A percentile compares a stretch with the other conserved stretches of the same genome.
Evolutionary conservation across 208 protist genomes (phyloP).

Genomic region (Leishmania major): DNA sequence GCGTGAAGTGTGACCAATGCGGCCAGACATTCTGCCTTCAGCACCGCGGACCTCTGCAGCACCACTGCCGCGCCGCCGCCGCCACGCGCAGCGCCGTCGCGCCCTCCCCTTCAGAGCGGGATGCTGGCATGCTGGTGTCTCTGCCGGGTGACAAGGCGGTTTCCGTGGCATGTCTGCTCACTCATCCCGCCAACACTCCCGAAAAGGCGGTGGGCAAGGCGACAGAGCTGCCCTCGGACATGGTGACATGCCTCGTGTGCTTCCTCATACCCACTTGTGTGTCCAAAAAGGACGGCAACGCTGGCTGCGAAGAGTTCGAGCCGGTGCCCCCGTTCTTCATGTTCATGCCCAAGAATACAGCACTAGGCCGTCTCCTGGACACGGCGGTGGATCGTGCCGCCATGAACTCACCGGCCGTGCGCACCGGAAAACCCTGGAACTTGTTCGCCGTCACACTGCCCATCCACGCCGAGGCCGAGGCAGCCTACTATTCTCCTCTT

Average conservation of each 20-base stretch:
- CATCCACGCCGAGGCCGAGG: conserved; percentile 26
- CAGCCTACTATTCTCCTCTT: conserved; percentile 48
- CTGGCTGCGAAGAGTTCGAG: conserved; percentile 26
- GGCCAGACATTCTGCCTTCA: conserved; percentile 70
- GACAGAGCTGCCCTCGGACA: conserved; percentile 51
- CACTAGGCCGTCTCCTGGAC: conserved; percentile 71
- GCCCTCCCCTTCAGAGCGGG: not conserved
- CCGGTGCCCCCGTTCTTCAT: conserved; percentile 77
- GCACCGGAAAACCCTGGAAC: conserved; percentile 40
- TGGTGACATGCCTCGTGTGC: conserved; percentile 66
- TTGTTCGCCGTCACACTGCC: conserved; percentile 50
- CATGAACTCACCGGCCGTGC: conserved; percentile 41
- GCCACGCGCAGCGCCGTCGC: conserved; percentile 10
- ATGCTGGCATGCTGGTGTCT: not conserved
- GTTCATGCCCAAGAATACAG: conserved; percentile 50
- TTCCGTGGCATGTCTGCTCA: conserved; percentile 39
- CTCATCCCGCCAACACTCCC: conserved; percentile 48
- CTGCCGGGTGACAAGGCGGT: conserved; percentile 15
- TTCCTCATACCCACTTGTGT: conserved; percentile 33
- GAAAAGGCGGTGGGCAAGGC: conserved; percentile 66
- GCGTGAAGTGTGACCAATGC: conserved; percentile 71
- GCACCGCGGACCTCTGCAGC: conserved; percentile 60
- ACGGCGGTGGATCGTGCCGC: conserved; percentile 56
- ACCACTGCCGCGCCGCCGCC: conserved; percentile 46
- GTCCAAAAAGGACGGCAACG: not conserved